Evolutionary conservation across 768 basidiomycete species (phyloP), one percentile per base, ranked within the genome.

Genomic region (Mycena alexandri): DNA sequence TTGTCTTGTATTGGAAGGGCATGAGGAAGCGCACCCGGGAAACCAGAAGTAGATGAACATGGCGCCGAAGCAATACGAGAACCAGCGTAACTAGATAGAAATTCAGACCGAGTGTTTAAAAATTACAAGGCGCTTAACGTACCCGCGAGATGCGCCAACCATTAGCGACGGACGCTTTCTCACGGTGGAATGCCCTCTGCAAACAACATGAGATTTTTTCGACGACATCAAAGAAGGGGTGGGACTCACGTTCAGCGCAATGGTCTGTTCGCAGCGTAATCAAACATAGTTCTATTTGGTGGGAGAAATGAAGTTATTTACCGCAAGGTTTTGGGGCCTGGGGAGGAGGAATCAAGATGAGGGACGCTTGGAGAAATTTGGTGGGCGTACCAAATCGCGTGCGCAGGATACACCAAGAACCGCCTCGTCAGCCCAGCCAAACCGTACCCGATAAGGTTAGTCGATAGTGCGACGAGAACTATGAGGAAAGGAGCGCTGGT

Each of bases 371-470:
- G n/a, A n/a, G n/a, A n/a, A n/a, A n/a, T n/a, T n/a, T n/a, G n/a
- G n/a, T n/a, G n/a, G n/a, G n/a, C n/a, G n/a, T 86, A 88, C 86
- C 87, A 90, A 74, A 89, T 84, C 80, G 87, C 87, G 73, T 80
- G 81, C 61, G 79, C 72, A 2, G 82, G 88, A 74, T 86, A 90
- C 54, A 90, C 86, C 60, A 90, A 82, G 80, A 87, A 87, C 61
- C 82, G 79, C 50, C 89, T 82, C 42, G 82, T 79, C 46, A 88
- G 42, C 44, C 88, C 86, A 22, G 81, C 89, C 56, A 83, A 69
- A 1, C 85, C 77, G 72, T 84, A 86, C 1, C 86, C 86, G 50
- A 85, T 78, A 55, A 83, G 56, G 70, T 86, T 84, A 3, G 81
- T 78, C 0, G 83, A 79, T 13, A 89, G 50, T 65, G 80, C 77